These are phyloP conservation scores for Gossypium longicalyx DNA, from an alignment of 345 rosid genomes.

Conservation along the genomic window DNA sequence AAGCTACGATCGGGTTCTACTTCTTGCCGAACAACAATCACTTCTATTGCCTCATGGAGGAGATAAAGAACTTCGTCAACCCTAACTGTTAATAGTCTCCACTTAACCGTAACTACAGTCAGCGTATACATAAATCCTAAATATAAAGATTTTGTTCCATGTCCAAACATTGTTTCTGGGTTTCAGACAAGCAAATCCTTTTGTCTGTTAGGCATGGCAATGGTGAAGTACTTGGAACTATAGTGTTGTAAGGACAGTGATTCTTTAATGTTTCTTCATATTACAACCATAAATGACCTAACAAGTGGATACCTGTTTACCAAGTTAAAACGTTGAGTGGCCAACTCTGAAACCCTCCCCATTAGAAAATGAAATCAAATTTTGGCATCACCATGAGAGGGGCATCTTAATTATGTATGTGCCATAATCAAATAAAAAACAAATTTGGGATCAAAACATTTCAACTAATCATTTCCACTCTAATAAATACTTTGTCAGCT, in stretches of 20 bases:
- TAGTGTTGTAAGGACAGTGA: background rate
- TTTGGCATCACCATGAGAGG: background rate
- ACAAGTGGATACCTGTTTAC: background rate
- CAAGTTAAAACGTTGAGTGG: background rate
- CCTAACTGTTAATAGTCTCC: conserved; percentile 43
- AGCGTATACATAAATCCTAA: conserved; percentile 29
- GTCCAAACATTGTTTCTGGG: background rate
- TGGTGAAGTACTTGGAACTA: background rate
- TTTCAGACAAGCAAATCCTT: background rate
- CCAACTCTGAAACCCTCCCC: background rate
- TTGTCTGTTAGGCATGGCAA: background rate
- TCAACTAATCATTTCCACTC: background rate
- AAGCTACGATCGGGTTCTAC: conserved; percentile 93
- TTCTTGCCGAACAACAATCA: conserved; percentile 86
- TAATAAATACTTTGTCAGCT: background rate
- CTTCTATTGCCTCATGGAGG: conserved; percentile 78
- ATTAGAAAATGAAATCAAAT: background rate
- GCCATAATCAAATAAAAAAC: no score
- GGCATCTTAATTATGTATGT: no score
- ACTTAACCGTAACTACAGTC: conserved; percentile 36
- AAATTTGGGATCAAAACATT: no score
- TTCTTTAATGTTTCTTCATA: background rate
- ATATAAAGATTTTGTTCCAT: conserved; percentile 24
- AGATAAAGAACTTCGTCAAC: conserved; percentile 69
- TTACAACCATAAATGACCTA: no score